phyloP scores from a whole-genome alignment of 805 yeast species.

The Debaryomyces maramus region DNA sequence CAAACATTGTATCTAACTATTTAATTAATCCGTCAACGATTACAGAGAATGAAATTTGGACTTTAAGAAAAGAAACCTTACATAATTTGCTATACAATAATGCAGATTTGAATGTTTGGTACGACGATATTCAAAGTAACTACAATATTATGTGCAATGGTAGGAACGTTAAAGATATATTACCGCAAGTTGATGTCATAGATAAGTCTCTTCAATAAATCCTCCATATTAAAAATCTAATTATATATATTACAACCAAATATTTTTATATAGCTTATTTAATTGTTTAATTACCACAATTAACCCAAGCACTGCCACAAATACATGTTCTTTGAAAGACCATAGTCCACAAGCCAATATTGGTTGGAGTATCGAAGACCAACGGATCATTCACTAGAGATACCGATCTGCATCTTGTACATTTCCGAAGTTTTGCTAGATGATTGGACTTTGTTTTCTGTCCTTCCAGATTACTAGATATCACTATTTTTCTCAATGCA shows the following conservation, averaged over 20 bases:
- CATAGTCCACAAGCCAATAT: slow-evolving; percentile 53
- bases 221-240: neutral
- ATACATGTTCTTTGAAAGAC: slow-evolving; percentile 73
- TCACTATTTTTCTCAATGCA: slow-evolving; percentile 37
- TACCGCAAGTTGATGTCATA: slow-evolving; percentile 24
- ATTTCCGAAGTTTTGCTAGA: slow-evolving; percentile 26
- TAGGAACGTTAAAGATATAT: slow-evolving; percentile 14
- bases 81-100: slow-evolving; percentile 20
- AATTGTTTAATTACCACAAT: slow-evolving; percentile 13
- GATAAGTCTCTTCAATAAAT: slow-evolving; percentile 18
- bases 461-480: slow-evolving; percentile 11
- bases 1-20: slow-evolving; percentile 22
- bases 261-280: neutral
- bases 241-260: neutral
- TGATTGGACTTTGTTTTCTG: neutral
- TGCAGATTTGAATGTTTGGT: slow-evolving; percentile 22
- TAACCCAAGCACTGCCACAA: slow-evolving; percentile 79
- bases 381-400: slow-evolving; percentile 43
- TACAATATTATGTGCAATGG: slow-evolving; percentile 28
- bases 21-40: slow-evolving; percentile 17
- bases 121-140: slow-evolving; percentile 15
- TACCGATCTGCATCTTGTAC: slow-evolving; percentile 43
- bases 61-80: slow-evolving; percentile 21
- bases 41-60: slow-evolving; percentile 24
- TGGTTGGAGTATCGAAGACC: slow-evolving; percentile 31